Conservation (phyloP, 1,139 yeast genomes). For the Nakaseomyces nivariensis region DNA sequence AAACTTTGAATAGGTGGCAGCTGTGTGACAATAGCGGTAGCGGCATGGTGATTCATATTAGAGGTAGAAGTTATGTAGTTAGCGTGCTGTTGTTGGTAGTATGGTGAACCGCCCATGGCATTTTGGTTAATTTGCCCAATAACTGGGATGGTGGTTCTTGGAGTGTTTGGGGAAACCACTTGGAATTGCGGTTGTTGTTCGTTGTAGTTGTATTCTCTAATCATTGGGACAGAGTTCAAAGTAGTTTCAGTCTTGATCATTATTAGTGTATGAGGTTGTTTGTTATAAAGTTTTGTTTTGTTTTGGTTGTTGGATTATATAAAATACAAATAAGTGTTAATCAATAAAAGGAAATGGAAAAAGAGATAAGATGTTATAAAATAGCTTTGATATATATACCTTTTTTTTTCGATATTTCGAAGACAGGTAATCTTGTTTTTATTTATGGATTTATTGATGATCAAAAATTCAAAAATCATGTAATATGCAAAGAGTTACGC, state of each 20-base stretch:
- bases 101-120: background rate
- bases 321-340: background rate
- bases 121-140: background rate
- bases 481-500: slow-evolving; percentile 2
- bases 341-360: background rate
- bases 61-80: background rate
- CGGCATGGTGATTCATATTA: background rate
- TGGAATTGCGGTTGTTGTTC: background rate
- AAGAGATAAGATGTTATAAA: background rate
- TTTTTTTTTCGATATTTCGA: background rate
- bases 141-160: background rate
- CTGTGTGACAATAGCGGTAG: background rate
- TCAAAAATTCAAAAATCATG: background rate
- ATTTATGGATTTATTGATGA: background rate
- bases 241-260: background rate
- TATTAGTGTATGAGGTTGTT: background rate
- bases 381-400: background rate
- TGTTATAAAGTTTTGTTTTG: background rate
- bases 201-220: background rate
- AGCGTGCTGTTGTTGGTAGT: background rate
- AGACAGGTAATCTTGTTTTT: background rate
- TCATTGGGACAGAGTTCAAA: slow-evolving; percentile 1
- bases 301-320: background rate
- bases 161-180: background rate
- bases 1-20: slow-evolving; percentile 1